Conservation (phyloP, 345 rosid genomes). For the Eucalyptus tenuipes region DNA sequence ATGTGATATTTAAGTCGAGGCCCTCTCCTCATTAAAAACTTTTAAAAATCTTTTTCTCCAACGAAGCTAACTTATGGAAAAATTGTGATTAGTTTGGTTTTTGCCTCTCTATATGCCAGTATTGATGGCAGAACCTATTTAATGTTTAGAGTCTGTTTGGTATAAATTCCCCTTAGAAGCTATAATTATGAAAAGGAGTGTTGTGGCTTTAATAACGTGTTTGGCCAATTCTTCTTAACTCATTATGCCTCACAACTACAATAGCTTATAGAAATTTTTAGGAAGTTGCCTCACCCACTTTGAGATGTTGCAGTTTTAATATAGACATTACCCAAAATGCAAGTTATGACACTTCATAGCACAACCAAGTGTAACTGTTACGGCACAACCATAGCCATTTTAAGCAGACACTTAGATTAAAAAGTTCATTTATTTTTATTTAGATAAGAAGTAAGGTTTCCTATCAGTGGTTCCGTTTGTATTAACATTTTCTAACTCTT, state of each 20-base stretch:
- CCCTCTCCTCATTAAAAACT: too few relatives aligned
- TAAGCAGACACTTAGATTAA: not conserved
- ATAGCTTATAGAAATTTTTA: not conserved
- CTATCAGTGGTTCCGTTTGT: not conserved
- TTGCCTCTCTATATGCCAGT: too few relatives aligned
- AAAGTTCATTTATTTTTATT: not conserved
- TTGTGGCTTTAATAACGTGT: not conserved
- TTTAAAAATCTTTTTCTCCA: too few relatives aligned
- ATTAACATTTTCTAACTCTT: not conserved
- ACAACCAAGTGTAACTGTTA: not conserved
- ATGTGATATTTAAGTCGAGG: too few relatives aligned
- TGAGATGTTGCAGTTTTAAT: not conserved
- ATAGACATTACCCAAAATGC: not conserved
- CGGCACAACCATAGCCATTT: not conserved
- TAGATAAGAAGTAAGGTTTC: not conserved
- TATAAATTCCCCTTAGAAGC: too few relatives aligned
- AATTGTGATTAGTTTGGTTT: too few relatives aligned
- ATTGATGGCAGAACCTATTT: too few relatives aligned
- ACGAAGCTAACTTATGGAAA: too few relatives aligned
- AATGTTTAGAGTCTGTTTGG: too few relatives aligned
- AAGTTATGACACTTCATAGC: not conserved
- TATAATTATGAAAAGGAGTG: too few relatives aligned
- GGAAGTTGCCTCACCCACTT: not conserved
- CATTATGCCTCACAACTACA: not conserved
- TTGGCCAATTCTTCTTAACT: not conserved